Evolutionary conservation across 805 yeast species (phyloP), one percentile per base, ranked within the genome.

Genomic region (Lipomyces yamanashiensis): DNA sequence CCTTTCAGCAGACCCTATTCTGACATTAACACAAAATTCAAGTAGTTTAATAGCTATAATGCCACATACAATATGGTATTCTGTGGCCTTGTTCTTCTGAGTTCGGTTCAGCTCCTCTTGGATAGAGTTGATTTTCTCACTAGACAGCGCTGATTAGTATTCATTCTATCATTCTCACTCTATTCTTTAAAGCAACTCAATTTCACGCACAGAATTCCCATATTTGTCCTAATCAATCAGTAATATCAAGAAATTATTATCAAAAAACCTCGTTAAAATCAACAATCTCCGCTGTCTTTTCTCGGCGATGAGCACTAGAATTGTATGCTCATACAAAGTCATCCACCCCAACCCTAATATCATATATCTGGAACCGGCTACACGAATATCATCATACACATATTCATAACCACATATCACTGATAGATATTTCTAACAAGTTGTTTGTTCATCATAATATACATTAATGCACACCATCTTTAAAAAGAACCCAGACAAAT

Each of bases 61-160:
- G 28, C 28, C 28, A 28, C 28, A 12, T 52, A 69, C 98, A 73
- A 93, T 82, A 75, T 93, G 99, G 76, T 95, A 92, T 80, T 93
- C 98, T 0, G 99, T 93, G 67, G 99, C 98, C 78, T 93, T 93
- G 74, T 93, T 93, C 80, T 95, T 93, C 75, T 93, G 99, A 39
- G 99, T 93, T 66, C 97, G 84, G 40, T 96, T 85, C 81, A 93
- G 86, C 76, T 93, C 99, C 78, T 87, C 91, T 78, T 92, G 96
- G 77, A 93, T 92, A 78, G 53, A n/a, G n/a, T 65, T 67, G 55
- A 65, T 65, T 44, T 65, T 65, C 62, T 65, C 68, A 6, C 68
- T 65, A 21, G 2, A 12, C n/a, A 17, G 9, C 34, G 21, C 50
- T 9, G 12, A 37, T 36, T 51, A 36, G 33, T 33, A 34, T 12